Evolutionary conservation across 108 stramenopile genomes (phyloP).

Genomic region (Nitzschia palea): DNA sequence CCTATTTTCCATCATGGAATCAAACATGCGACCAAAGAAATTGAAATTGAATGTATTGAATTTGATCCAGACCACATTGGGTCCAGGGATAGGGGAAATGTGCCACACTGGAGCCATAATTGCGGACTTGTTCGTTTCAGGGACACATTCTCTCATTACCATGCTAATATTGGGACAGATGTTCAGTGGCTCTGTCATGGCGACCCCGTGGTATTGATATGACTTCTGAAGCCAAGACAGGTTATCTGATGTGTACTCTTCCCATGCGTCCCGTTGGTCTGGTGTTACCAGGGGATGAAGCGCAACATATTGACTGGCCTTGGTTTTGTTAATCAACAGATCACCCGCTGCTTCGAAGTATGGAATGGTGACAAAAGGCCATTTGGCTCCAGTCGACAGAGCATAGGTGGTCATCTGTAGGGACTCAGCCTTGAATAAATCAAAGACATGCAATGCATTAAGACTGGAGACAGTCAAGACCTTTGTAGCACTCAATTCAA

Average conservation of each 20-base stretch:
- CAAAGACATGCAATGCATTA: neutral
- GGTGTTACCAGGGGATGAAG: neutral
- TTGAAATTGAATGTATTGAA: neutral
- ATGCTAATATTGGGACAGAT: neutral
- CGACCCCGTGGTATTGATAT: neutral
- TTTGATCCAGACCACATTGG: slow-evolving; percentile 2
- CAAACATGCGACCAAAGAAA: neutral
- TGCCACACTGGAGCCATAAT: slow-evolving; percentile 3
- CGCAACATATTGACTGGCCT: neutral
- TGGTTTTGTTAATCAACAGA: neutral
- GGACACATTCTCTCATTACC: neutral
- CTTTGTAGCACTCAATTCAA: neutral
- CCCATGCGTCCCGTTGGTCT: neutral
- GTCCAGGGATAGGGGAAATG: neutral
- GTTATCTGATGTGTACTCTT: neutral
- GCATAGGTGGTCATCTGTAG: slow-evolving; percentile 1
- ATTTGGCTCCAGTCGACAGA: neutral
- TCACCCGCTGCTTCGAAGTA: slow-evolving; percentile 4
- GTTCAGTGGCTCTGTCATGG: neutral
- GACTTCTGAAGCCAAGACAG: neutral
- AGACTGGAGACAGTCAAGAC: neutral
- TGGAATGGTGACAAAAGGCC: slow-evolving; percentile 29
- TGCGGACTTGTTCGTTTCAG: neutral
- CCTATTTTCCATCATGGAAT: neutral
- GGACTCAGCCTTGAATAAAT: slow-evolving; percentile 1